Evolutionary conservation across 169 alveolate species (phyloP).

Genomic region (Plasmodium blacklocki): DNA sequence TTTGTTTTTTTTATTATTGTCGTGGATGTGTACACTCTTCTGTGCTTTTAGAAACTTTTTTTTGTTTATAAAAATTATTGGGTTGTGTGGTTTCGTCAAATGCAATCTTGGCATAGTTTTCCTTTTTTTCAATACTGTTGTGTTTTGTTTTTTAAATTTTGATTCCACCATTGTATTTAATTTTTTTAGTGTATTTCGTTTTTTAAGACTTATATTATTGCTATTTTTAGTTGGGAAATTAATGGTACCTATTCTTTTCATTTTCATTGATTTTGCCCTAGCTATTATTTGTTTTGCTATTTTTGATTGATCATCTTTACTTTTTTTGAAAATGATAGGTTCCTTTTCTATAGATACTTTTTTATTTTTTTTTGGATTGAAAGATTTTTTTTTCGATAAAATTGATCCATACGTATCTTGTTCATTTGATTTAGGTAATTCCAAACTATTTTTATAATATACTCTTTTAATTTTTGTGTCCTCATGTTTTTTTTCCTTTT

Average conservation of each 20-base stretch:
- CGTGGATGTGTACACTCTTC: constrained; percentile 11
- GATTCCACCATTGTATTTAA: constrained; percentile 41
- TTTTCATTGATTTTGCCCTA: constrained; percentile 45
- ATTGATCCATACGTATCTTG: constrained; percentile 2
- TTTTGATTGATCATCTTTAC: constrained; percentile 35
- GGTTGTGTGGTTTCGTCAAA: constrained; percentile 34
- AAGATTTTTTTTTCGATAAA: constrained; percentile 18
- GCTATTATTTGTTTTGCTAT: constrained; percentile 16
- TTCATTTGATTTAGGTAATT: constrained; percentile 29
- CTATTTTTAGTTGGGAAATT: constrained; percentile 47
- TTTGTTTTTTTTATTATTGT: constrained; percentile 35
- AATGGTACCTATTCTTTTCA: constrained; percentile 33
- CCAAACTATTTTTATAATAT: not conserved
- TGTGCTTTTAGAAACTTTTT: constrained; percentile 36
- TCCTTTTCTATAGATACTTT: constrained; percentile 18
- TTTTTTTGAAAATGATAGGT: constrained; percentile 6
- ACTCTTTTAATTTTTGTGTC: constrained; percentile 35
- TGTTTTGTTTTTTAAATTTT: constrained; percentile 58
- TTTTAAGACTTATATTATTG: constrained; percentile 12
- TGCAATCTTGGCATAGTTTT: constrained; percentile 46
- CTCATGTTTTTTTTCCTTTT: constrained; percentile 12
- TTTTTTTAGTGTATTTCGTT: constrained; percentile 37
- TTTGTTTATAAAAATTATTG: constrained; percentile 33
- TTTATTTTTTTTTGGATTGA: constrained; percentile 6
- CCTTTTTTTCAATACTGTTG: constrained; percentile 28